A percentile compares a stretch with the other conserved stretches of the same genome.
Evolutionary conservation across 495 filamentous ascomycete genomes (phyloP).

Genomic region (Aspergillus olivimuriae): DNA sequence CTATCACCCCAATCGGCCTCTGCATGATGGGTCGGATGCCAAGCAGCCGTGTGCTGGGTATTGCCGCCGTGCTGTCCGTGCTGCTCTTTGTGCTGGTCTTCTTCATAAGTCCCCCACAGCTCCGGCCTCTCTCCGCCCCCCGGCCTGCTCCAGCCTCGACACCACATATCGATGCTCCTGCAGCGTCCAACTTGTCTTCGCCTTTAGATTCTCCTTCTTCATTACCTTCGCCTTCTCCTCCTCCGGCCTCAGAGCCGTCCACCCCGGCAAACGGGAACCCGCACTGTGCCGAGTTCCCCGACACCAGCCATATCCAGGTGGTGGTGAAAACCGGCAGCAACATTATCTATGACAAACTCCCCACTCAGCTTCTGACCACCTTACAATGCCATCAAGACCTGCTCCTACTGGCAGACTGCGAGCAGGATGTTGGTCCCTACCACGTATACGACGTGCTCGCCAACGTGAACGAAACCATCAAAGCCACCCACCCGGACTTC

Average conservation of each 20-base stretch:
- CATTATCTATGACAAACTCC: conserved; percentile 45
- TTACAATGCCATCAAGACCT: conserved; percentile 46
- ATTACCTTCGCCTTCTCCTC: background rate
- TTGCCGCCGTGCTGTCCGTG: background rate
- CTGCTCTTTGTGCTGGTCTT: background rate
- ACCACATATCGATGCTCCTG: background rate
- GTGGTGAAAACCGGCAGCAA: conserved; percentile 54
- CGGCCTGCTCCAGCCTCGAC: background rate
- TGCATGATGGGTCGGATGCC: background rate
- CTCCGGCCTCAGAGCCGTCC: background rate
- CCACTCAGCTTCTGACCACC: conserved; percentile 49
- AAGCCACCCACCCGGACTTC: conserved; percentile 39
- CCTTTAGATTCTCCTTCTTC: no score
- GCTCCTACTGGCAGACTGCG: conserved; percentile 53
- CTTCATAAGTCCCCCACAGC: background rate
- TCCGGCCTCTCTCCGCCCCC: background rate
- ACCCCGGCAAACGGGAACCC: conserved; percentile 1
- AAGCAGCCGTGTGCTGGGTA: background rate
- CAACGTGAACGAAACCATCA: conserved; percentile 31
- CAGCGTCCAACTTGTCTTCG: background rate
- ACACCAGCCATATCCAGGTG: conserved; percentile 10
- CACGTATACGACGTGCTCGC: conserved; percentile 46
- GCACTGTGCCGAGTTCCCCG: conserved; percentile 9
- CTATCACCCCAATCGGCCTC: background rate
- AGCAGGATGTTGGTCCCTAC: conserved; percentile 42